Evolutionary conservation across 805 yeast genomes (phyloP), one percentile per base, ranked within the genome.

Genomic region (Torulaspora indica): DNA sequence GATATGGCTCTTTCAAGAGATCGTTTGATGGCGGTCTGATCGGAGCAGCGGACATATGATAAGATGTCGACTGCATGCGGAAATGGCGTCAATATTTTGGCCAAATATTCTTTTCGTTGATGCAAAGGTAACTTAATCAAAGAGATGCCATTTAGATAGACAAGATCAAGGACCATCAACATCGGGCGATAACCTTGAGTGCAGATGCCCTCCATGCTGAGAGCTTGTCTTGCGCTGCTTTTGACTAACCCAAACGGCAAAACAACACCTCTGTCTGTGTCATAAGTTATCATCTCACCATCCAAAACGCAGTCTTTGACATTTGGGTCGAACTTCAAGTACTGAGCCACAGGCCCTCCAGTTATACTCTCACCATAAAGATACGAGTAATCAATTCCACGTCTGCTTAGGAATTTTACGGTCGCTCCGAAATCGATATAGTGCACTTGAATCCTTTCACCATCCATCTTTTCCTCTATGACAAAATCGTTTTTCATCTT

Each of bases 251-350:
- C 95, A 68, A 87, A 87, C 0, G 96, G 95, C 17, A 89, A 67
- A 3, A 87, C 71, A 1, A 67, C 66, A 28, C 75, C 60, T 45
- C 71, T 65, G 36, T 63, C 69, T 42, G 78, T 77, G 63, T 90
- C 96, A 74, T 79, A 89, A 0, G 95, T 87, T 1, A 91, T 81
- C 91, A 91, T 86, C 63, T 91, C 98, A 0, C 98, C 97, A 66
- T 91, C 98, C 4, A 91, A 57, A 0, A 70, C 67, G 43, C 67
- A 64, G 15, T 63, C 67, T 34, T 56, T 57, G 3, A 74, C 74
- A 22, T 57, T 56, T 2, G 49, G 38, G 2, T 73, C 68, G 5
- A 71, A 58, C 1, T 59, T 51, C 29, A 85, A 56, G 52, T 76
- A 70, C 35, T 72, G 74, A 0, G 88, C 73, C 8, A 85, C 66